phyloP scores from a whole-genome alignment of 768 basidiomycete species.

The Termitomyces sp. region DNA sequence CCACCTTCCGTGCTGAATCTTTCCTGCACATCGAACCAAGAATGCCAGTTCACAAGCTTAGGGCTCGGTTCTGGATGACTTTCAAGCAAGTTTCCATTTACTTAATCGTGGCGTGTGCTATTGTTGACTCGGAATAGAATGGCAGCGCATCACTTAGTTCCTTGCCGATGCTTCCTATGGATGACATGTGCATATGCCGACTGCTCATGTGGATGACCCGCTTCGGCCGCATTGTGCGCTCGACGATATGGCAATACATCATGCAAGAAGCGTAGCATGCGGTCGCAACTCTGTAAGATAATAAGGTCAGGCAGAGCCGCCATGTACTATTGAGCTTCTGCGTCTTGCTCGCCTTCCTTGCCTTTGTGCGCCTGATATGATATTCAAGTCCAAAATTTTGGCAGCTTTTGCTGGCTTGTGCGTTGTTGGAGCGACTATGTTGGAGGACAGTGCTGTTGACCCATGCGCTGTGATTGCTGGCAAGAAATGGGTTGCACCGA shows the following conservation, averaged over 20 bases:
- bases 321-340: not conserved
- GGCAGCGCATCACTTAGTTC: not conserved
- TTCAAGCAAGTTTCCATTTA: not conserved
- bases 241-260: not conserved
- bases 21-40: not conserved
- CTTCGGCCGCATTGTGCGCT: slow-evolving; percentile 8
- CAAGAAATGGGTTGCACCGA: slow-evolving; percentile 54
- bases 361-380: slow-evolving; percentile 7
- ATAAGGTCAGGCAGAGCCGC: not conserved
- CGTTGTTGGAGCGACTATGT: slow-evolving; percentile 8
- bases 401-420: slow-evolving; percentile 12
- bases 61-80: not conserved
- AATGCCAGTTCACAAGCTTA: not conserved
- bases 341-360: not conserved
- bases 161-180: slow-evolving; percentile 1
- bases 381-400: slow-evolving; percentile 8
- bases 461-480: slow-evolving; percentile 54
- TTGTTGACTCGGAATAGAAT: not conserved
- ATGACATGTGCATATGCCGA: slow-evolving; percentile 6
- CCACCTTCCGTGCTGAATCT: not conserved
- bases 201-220: not conserved
- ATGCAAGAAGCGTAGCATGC: not conserved
- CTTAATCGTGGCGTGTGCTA: not conserved
- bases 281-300: not conserved
- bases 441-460: slow-evolving; percentile 26